These are phyloP conservation scores for Leucosporidium yakuticum DNA, from an alignment of 768 basidiomycete genomes.

Conservation along the genomic window DNA sequence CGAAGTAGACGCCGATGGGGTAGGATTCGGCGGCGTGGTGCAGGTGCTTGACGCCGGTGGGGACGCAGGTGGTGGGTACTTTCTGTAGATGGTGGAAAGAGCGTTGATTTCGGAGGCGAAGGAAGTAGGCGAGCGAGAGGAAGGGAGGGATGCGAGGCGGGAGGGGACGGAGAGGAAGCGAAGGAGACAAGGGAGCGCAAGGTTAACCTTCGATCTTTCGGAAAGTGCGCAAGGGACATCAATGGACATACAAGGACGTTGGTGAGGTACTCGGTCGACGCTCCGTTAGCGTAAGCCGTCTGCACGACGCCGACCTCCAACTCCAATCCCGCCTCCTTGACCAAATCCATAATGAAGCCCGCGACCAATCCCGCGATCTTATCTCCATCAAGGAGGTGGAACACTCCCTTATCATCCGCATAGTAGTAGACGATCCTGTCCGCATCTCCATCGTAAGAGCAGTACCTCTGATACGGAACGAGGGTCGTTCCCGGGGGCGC, in stretches of 20 bases:
- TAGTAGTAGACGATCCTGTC: slow-evolving; percentile 96
- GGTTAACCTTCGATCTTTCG: not conserved
- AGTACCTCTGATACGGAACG: slow-evolving; percentile 55
- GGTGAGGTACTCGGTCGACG: slow-evolving; percentile 83
- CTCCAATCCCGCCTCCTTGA: slow-evolving; percentile 76
- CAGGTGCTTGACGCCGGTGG: slow-evolving; percentile 95
- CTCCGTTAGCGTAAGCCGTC: slow-evolving; percentile 97
- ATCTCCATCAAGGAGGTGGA: slow-evolving; percentile 94
- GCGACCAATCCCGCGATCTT: slow-evolving; percentile 94
- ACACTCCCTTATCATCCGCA: slow-evolving; percentile 61
- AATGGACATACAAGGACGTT: slow-evolving; percentile 53
- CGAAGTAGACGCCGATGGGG: slow-evolving; percentile 96
- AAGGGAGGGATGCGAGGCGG: not conserved
- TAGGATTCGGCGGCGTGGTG: slow-evolving; percentile 94
- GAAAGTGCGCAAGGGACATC: not conserved
- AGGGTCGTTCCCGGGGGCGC: slow-evolving; percentile 69
- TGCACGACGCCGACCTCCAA: slow-evolving; percentile 92
- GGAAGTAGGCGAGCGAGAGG: not conserved
- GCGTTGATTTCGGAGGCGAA: not conserved
- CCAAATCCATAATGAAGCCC: slow-evolving; percentile 82
- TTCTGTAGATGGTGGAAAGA: slow-evolving; percentile 50
- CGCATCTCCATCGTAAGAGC: slow-evolving; percentile 94
- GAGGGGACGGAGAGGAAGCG: not conserved
- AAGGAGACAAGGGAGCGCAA: not conserved
- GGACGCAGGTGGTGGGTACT: slow-evolving; percentile 86